These are phyloP conservation scores for Achaetomium macrosporum DNA, from an alignment of 2,329 filamentous ascomycete genomes.

Conservation along the genomic window DNA sequence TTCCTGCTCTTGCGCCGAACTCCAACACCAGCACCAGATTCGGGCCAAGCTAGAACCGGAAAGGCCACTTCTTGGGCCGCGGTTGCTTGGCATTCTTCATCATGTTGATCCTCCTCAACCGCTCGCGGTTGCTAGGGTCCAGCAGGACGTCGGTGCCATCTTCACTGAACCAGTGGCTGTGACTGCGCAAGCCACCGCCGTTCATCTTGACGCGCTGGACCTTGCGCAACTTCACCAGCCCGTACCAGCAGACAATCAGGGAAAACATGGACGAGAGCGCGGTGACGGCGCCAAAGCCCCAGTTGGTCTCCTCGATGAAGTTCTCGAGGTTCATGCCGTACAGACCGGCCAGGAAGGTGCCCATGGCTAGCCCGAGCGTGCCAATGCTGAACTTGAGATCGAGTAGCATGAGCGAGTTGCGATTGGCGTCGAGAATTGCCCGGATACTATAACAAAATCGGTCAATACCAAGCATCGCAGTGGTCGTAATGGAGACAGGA, in stretches of 20 bases:
- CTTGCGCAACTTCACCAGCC: conserved; percentile 73
- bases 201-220: conserved; percentile 83
- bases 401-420: conserved; percentile 94
- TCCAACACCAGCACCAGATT: not conserved
- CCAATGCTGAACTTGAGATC: conserved; percentile 95
- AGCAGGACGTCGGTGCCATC: conserved; percentile 46
- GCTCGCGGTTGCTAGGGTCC: conserved; percentile 50
- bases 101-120: conserved; percentile 46
- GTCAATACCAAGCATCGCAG: not conserved
- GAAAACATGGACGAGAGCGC: conserved; percentile 65
- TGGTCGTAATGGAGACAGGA: not conserved
- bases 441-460: conserved; percentile 58
- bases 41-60: not conserved
- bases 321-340: conserved; percentile 99
- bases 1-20: not conserved
- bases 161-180: conserved; percentile 40
- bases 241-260: conserved; percentile 73
- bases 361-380: conserved; percentile 88
- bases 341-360: conserved; percentile 94
- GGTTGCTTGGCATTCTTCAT: conserved; percentile 34
- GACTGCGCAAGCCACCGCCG: conserved; percentile 22
- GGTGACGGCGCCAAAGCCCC: conserved; percentile 76
- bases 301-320: conserved; percentile 89
- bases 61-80: conserved; percentile 22
- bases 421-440: conserved; percentile 95